These are phyloP conservation scores for Rehmannia glutinosa DNA, from an alignment of 257 asterid species.

Conservation along the genomic window DNA sequence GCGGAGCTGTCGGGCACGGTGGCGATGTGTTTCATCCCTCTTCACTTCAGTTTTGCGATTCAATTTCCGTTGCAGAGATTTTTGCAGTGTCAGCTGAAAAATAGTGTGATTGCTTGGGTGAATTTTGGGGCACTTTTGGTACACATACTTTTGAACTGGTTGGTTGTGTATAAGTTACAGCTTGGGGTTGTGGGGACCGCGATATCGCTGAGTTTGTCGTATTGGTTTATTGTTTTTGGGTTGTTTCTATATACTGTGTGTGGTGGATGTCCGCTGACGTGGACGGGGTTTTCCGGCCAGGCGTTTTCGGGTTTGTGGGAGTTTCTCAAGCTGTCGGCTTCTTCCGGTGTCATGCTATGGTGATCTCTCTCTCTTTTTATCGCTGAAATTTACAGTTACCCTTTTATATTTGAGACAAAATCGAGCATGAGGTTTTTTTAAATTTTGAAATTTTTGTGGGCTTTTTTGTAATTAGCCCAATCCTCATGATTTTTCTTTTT, in stretches of 20 bases:
- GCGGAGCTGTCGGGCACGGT: conserved; percentile 73
- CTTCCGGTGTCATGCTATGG: conserved; percentile 97
- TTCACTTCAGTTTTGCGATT: conserved; percentile 74
- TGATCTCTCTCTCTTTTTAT: conserved; percentile 13
- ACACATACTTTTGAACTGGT: conserved; percentile 49
- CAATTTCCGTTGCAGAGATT: conserved; percentile 77
- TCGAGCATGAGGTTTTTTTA: too few relatives aligned
- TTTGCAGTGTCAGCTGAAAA: conserved; percentile 86
- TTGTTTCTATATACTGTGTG: conserved; percentile 39
- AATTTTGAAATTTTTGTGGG: too few relatives aligned
- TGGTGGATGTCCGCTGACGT: conserved; percentile 76
- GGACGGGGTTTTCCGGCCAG: conserved; percentile 70
- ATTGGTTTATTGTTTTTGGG: conserved; percentile 56
- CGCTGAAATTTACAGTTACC: too few relatives aligned
- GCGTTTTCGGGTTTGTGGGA: conserved; percentile 89
- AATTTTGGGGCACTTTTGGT: conserved; percentile 39
- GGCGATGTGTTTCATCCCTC: conserved; percentile 54
- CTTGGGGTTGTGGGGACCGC: conserved; percentile 62
- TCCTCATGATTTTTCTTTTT: too few relatives aligned
- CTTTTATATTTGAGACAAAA: too few relatives aligned
- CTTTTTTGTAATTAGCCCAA: too few relatives aligned
- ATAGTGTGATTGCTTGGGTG: conserved; percentile 51
- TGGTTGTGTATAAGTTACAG: conserved; percentile 39
- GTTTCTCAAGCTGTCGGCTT: conserved; percentile 66
- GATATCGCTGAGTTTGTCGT: conserved; percentile 50